These are phyloP conservation scores for Furcasterigmium furcatum DNA, from an alignment of 2,329 filamentous ascomycete genomes.

Conservation along the genomic window DNA sequence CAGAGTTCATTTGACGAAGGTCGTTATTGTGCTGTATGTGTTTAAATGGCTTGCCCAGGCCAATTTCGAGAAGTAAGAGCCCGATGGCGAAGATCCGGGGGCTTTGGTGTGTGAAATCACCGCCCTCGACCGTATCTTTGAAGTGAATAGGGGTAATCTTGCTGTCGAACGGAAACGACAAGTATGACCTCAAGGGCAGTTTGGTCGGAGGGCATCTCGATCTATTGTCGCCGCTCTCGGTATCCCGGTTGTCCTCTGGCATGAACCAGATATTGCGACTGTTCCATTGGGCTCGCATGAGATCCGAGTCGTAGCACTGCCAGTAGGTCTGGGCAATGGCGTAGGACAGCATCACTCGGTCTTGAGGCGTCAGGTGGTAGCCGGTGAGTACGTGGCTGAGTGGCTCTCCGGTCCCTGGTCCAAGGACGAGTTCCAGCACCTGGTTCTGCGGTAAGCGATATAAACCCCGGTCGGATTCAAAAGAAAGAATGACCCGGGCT, in stretches of 20 bases:
- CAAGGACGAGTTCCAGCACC: neutral
- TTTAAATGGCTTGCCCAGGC: neutral
- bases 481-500: constrained; percentile 27
- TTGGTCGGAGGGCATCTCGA: neutral
- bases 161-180: neutral
- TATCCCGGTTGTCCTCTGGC: constrained; percentile 3
- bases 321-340: constrained; percentile 9
- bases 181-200: neutral
- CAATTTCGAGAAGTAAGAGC: constrained; percentile 1
- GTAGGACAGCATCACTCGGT: constrained; percentile 10
- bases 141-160: neutral
- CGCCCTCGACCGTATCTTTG: neutral
- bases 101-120: neutral
- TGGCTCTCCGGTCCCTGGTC: neutral
- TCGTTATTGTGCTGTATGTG: neutral
- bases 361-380: constrained; percentile 7
- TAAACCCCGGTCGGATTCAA: neutral
- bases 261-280: constrained; percentile 12
- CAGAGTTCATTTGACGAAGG: neutral
- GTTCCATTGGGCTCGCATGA: constrained; percentile 10
- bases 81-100: constrained; percentile 1
- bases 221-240: no score
- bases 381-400: neutral
- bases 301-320: constrained; percentile 13
- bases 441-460: neutral